Conservation (phyloP, 352 stramenopile species). For the Aphanomyces invadans region DNA sequence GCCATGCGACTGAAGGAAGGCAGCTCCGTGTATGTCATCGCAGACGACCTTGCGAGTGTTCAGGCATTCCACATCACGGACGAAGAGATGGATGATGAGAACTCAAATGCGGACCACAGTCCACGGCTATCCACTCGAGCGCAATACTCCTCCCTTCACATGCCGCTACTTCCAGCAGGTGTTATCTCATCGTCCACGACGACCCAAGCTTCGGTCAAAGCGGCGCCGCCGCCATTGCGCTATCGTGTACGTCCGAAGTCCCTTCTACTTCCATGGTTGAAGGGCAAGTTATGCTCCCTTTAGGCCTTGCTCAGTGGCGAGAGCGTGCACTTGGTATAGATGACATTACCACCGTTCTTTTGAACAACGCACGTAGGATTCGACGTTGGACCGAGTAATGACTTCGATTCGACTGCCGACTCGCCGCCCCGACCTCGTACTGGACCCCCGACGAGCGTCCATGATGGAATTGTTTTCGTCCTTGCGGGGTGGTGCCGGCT, state of each 20-base stretch:
- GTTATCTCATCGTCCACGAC: background rate
- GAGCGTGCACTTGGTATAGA: conserved; percentile 11
- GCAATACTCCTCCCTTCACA: background rate
- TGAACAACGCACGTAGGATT: conserved; percentile 3
- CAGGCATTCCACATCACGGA: conserved; percentile 31
- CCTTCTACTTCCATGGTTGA: no score
- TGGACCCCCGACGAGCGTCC: background rate
- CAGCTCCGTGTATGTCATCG: conserved; percentile 82
- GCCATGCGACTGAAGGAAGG: conserved; percentile 68
- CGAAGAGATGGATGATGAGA: background rate
- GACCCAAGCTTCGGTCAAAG: background rate
- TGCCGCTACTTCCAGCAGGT: background rate
- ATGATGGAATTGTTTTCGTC: background rate
- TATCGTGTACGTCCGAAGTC: background rate
- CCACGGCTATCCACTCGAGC: background rate
- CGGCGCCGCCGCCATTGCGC: background rate
- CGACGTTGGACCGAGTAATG: background rate
- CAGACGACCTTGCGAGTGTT: conserved; percentile 65
- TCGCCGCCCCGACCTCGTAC: background rate
- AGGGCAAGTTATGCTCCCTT: no score
- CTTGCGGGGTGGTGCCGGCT: background rate
- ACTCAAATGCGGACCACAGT: background rate
- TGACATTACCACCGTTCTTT: background rate
- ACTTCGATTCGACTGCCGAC: background rate
- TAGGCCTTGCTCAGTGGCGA: conserved; percentile 10